Evolutionary conservation across 2,329 filamentous ascomycete genomes (phyloP).

Genomic region (Fusarium longipes): DNA sequence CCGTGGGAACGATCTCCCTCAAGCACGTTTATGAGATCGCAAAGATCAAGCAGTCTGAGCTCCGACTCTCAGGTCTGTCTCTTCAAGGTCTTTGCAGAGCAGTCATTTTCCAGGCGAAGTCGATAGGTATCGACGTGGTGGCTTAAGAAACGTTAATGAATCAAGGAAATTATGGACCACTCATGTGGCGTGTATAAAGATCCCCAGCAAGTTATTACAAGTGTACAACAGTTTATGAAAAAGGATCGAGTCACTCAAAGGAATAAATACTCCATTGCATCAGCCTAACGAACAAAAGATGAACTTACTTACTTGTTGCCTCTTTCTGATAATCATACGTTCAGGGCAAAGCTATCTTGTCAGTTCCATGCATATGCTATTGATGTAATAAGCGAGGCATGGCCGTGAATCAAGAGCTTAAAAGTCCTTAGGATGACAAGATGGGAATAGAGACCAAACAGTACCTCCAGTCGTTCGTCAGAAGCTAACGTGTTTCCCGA

Average conservation of each 20-base stretch:
- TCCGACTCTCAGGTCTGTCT: constrained; percentile 76
- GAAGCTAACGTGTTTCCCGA: too few species aligned
- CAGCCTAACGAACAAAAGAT: background rate
- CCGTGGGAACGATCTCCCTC: constrained; percentile 84
- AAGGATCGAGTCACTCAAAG: too few species aligned
- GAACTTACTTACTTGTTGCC: background rate
- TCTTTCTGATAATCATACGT: background rate
- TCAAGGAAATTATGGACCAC: constrained; percentile 11
- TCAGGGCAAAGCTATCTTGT: too few species aligned
- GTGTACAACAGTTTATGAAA: constrained; percentile 44
- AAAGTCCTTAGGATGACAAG: too few species aligned
- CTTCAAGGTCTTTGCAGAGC: constrained; percentile 78
- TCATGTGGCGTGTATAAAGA: constrained; percentile 31
- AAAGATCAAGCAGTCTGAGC: constrained; percentile 89
- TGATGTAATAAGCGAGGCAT: too few species aligned
- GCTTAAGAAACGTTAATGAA: constrained; percentile 56
- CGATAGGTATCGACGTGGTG: constrained; percentile 78
- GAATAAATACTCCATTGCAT: constrained; percentile 34
- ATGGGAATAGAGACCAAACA: too few species aligned
- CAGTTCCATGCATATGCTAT: too few species aligned
- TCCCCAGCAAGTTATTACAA: constrained; percentile 26
- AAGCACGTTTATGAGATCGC: constrained; percentile 99
- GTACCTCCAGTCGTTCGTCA: too few species aligned
- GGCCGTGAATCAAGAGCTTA: too few species aligned
- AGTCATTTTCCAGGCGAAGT: constrained; percentile 79